A percentile compares a stretch with the other conserved stretches of the same genome.
These are phyloP conservation scores for Penicillium glabrum DNA, from an alignment of 2,329 filamentous ascomycete genomes.

Conservation along the genomic window DNA sequence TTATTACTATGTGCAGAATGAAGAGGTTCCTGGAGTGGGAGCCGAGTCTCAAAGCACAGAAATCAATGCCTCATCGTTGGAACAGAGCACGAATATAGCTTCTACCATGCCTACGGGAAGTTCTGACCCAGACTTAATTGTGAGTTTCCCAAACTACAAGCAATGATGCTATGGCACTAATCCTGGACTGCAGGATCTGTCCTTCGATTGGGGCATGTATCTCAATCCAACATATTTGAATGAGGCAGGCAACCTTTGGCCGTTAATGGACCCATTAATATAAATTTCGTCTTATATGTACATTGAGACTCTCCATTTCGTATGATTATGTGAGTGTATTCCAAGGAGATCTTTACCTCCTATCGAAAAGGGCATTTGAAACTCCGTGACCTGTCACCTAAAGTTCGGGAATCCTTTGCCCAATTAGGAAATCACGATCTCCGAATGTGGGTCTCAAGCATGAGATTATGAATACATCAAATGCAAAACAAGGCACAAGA, in stretches of 20 bases:
- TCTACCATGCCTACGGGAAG: neutral
- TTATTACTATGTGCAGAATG: neutral
- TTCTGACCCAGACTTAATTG: neutral
- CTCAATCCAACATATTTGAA: neutral
- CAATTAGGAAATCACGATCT: neutral
- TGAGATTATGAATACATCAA: neutral
- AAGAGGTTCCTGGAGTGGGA: neutral
- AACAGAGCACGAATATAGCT: neutral
- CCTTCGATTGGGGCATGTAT: slow-evolving; percentile 1
- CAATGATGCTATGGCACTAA: neutral
- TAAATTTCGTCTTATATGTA: neutral
- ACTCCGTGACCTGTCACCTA: neutral
- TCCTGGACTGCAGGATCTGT: neutral
- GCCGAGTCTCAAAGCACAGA: neutral
- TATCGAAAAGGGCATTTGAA: neutral
- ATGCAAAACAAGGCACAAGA: neutral
- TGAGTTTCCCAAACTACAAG: neutral
- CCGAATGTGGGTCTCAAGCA: neutral
- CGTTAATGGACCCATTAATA: slow-evolving; percentile 1
- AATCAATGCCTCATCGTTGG: neutral
- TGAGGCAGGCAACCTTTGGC: neutral
- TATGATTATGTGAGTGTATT: neutral
- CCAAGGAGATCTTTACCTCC: neutral
- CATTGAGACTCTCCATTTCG: neutral
- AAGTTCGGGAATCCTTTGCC: neutral